These are phyloP conservation scores for Trichoderma sp. DNA, from an alignment of 2,329 filamentous ascomycete genomes.

Conservation along the genomic window DNA sequence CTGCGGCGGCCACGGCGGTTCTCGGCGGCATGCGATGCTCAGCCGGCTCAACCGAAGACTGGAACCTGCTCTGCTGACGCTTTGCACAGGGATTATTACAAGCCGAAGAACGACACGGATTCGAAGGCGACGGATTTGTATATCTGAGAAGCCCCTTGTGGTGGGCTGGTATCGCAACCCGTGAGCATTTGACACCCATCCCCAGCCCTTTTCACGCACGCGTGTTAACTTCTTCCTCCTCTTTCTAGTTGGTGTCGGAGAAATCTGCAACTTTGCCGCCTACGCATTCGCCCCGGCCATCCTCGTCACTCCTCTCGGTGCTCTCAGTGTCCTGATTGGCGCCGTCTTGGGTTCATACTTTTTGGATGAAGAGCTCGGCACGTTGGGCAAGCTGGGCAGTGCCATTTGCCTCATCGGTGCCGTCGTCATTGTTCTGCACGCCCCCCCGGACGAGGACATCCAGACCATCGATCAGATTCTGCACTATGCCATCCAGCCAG, in stretches of 20 bases:
- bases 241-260: slow-evolving; percentile 76
- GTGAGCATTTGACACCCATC: slow-evolving; percentile 50
- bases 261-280: slow-evolving; percentile 95
- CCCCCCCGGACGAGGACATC: slow-evolving; percentile 89
- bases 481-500: slow-evolving; percentile 84
- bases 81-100: slow-evolving; percentile 76
- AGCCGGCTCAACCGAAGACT: background rate
- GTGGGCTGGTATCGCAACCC: slow-evolving; percentile 92
- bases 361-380: slow-evolving; percentile 84
- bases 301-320: slow-evolving; percentile 90
- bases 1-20: background rate
- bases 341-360: slow-evolving; percentile 95
- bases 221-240: slow-evolving; percentile 25
- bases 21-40: background rate
- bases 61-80: background rate
- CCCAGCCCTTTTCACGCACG: background rate
- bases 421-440: slow-evolving; percentile 95
- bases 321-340: slow-evolving; percentile 90
- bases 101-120: slow-evolving; percentile 86
- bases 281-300: slow-evolving; percentile 99
- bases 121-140: slow-evolving; percentile 92
- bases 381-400: slow-evolving; percentile 87
- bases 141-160: slow-evolving; percentile 94
- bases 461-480: slow-evolving; percentile 89
- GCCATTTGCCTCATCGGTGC: slow-evolving; percentile 95